Percentiles rank a stretch among this genome's conserved stretches.
Evolutionary conservation across 139 green algal species (phyloP).

Genomic region (Chlorella sp.): DNA sequence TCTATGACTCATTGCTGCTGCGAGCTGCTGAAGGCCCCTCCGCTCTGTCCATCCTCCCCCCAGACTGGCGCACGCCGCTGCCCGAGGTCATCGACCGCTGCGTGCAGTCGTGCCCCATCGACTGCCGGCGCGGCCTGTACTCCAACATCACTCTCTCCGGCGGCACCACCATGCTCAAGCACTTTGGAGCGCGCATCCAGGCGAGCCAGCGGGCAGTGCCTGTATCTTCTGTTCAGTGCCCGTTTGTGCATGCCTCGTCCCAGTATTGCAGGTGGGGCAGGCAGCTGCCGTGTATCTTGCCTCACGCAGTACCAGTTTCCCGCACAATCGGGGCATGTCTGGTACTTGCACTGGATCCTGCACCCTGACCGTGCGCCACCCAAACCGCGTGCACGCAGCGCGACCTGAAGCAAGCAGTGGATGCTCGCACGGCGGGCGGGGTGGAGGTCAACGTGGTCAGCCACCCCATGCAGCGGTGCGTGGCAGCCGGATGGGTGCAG

Average conservation of each 20-base stretch:
- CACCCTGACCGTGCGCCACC: too few species aligned
- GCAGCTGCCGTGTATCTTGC: too few species aligned
- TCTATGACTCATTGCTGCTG: too few species aligned
- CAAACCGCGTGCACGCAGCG: too few species aligned
- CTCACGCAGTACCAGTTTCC: too few species aligned
- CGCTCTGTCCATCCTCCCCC: background rate
- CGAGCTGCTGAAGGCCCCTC: too few species aligned
- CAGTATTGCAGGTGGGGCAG: too few species aligned
- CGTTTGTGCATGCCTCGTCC: too few species aligned
- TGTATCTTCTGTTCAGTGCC: background rate
- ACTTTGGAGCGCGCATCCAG: slow-evolving; percentile 75
- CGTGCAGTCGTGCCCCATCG: slow-evolving; percentile 78
- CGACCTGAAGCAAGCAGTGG: slow-evolving; percentile 67
- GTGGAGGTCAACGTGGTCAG: slow-evolving; percentile 65
- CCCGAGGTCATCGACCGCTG: slow-evolving; percentile 75
- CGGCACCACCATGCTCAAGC: slow-evolving; percentile 80
- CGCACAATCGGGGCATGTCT: too few species aligned
- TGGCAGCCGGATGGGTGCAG: too few species aligned
- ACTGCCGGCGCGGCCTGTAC: slow-evolving; percentile 82
- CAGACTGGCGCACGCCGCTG: slow-evolving; percentile 58
- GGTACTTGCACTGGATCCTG: too few species aligned
- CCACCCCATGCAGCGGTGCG: slow-evolving; percentile 67
- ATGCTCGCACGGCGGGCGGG: slow-evolving; percentile 40
- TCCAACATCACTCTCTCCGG: slow-evolving; percentile 69
- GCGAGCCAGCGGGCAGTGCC: background rate